Evolutionary conservation across 352 stramenopile genomes (phyloP), one percentile per base, ranked within the genome.

Genomic region (Pythium aphanidermatum): DNA sequence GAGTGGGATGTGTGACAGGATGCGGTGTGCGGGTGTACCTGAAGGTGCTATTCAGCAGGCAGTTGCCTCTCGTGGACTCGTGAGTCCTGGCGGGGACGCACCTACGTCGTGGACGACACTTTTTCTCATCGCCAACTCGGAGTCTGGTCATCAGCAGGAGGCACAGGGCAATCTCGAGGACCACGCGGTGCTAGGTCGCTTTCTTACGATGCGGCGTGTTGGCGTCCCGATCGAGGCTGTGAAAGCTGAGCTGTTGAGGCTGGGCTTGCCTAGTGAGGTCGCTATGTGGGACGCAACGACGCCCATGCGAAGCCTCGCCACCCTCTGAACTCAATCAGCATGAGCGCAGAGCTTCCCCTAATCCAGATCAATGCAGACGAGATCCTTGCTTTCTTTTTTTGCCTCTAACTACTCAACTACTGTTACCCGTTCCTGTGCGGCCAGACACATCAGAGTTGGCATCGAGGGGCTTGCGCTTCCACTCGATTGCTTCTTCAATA

Each of bases 401-500:
- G 25, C 14, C 30, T 5, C 8, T 41, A 21, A 33, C 14, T 21
- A 38, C 16, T 25, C 4, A 27, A 27, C 34, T 40, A 23, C 12
- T 21, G 2, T 16, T 21, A n/a, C 17, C n/a, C 12, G 8, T 34
- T 41, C 43, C 2, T 42, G 46, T 10, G n/a, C n/a, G n/a, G n/a
- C n/a, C n/a, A n/a, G n/a, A n/a, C n/a, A n/a, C n/a, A n/a, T n/a
- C n/a, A n/a, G n/a, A n/a, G n/a, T n/a, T n/a, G n/a, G n/a, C n/a
- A n/a, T n/a, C n/a, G n/a, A n/a, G n/a, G n/a, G n/a, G n/a, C n/a
- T n/a, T n/a, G n/a, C 48, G 39, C 20, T 14, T 48, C 74, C 71
- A 81, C 24, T 90, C 74, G 19, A 86, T 35, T 1, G 78, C 74
- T 24, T 57, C 33, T 48, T 90, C 74, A 46, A 90, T 86, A 17